Evolutionary conservation across 2,329 filamentous ascomycete genomes (phyloP).

Genomic region (Penicillium sp.): DNA sequence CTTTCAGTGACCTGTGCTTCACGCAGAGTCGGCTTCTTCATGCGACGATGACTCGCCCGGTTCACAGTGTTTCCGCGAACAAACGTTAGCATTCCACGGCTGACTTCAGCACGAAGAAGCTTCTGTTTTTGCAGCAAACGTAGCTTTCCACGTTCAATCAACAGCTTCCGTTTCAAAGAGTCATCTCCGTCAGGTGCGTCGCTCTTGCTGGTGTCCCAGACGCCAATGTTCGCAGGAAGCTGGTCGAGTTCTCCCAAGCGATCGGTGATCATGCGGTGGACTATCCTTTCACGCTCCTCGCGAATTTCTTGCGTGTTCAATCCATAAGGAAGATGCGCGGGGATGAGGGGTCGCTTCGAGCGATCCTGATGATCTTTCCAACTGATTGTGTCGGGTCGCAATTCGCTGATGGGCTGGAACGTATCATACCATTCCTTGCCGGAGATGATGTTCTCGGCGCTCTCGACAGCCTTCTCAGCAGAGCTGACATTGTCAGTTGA

Average conservation of each 20-base stretch:
- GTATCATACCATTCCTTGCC: constrained; percentile 57
- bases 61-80: constrained; percentile 98
- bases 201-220: constrained; percentile 70
- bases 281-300: constrained; percentile 77
- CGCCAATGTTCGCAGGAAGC: constrained; percentile 75
- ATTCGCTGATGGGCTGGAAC: constrained; percentile 47
- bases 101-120: constrained; percentile 76
- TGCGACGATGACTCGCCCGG: constrained; percentile 77
- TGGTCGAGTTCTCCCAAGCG: constrained; percentile 78
- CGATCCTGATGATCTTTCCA: constrained; percentile 74
- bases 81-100: constrained; percentile 87
- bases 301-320: constrained; percentile 80
- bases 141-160: constrained; percentile 93
- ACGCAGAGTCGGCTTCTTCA: constrained; percentile 94
- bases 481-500: constrained; percentile 32
- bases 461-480: constrained; percentile 36
- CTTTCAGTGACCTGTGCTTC: constrained; percentile 98
- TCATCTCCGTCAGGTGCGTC: constrained; percentile 69
- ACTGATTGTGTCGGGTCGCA: constrained; percentile 51
- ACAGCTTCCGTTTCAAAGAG: constrained; percentile 74
- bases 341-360: constrained; percentile 70
- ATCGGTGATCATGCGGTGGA: constrained; percentile 84
- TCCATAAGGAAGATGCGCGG: constrained; percentile 81
- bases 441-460: constrained; percentile 32
- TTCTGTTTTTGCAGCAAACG: constrained; percentile 84